phyloP scores from a whole-genome alignment of 2,329 filamentous ascomycete genomes.

The Cercospora sesami region DNA sequence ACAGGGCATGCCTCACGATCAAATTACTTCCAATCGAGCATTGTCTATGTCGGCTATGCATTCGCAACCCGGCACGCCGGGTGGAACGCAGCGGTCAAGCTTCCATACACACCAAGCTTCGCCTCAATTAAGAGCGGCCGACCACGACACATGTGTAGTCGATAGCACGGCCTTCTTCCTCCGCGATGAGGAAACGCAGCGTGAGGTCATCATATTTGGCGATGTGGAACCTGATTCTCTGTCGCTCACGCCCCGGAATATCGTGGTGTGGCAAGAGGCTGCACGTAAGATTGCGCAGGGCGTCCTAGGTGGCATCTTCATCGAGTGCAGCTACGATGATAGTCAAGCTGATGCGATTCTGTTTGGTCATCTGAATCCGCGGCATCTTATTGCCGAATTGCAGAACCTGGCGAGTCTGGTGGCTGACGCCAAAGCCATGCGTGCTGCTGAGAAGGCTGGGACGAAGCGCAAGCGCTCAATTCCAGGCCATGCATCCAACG shows the following conservation, averaged over 20 bases:
- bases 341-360: conserved; percentile 72
- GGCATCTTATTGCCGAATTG: conserved; percentile 79
- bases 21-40: conserved; percentile 23
- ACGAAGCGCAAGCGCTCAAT: conserved; percentile 63
- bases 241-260: conserved; percentile 76
- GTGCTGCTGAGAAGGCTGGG: conserved; percentile 47
- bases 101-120: conserved; percentile 33
- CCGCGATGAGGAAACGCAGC: conserved; percentile 58
- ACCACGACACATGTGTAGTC: conserved; percentile 60
- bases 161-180: conserved; percentile 95
- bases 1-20: conserved; percentile 28
- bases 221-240: conserved; percentile 92
- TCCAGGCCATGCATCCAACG: conserved; percentile 40
- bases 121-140: conserved; percentile 28
- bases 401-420: conserved; percentile 70
- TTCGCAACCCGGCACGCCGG: conserved; percentile 35
- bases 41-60: conserved; percentile 34
- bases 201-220: conserved; percentile 88
- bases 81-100: conserved; percentile 28
- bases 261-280: conserved; percentile 82
- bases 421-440: conserved; percentile 46
- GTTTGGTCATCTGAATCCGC: conserved; percentile 85
- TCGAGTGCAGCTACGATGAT: conserved; percentile 93
- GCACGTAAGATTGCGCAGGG: conserved; percentile 78
- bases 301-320: conserved; percentile 76